Evolutionary conservation across 208 protist species (phyloP).

Genomic region (Acanthamoeba castellanii): DNA sequence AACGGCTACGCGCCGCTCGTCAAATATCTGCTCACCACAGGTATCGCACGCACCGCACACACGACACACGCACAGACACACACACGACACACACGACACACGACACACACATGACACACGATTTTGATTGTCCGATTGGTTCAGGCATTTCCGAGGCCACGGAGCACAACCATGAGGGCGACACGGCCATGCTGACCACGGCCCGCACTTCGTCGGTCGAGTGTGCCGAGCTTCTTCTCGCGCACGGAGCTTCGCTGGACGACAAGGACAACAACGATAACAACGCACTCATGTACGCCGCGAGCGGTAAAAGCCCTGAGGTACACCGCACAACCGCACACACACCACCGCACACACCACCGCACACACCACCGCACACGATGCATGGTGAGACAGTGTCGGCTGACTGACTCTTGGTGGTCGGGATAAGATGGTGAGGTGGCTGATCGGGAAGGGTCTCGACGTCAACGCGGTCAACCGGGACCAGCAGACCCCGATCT

Average conservation of each 20-base stretch:
- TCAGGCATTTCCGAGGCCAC: conserved; percentile 17
- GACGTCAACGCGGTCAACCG: conserved; percentile 24
- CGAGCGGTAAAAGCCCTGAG: conserved; percentile 48
- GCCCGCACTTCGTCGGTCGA: conserved; percentile 31
- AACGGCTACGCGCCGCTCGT: conserved; percentile 22
- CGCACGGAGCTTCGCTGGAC: conserved; percentile 11
- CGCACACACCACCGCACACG: not conserved
- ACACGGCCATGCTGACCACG: conserved; percentile 22
- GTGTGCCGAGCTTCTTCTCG: conserved; percentile 30
- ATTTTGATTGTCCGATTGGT: not conserved
- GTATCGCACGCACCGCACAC: not conserved
- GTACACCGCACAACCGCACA: not conserved
- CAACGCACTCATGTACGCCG: conserved; percentile 46
- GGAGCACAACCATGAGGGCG: conserved; percentile 35
- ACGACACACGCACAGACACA: not conserved
- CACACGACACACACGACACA: not conserved
- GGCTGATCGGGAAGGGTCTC: conserved; percentile 28
- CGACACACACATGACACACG: too few species aligned
- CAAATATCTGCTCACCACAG: conserved; percentile 26
- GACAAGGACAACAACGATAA: not conserved
- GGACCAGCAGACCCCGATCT: not conserved
- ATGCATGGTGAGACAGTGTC: not conserved
- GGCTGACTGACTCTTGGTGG: not conserved
- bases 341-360: not conserved
- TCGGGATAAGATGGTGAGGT: not conserved